Percentiles rank a stretch among this genome's conserved stretches.
These are phyloP conservation scores for Bauhinia variegata DNA, from an alignment of 306 rosid species.

Conservation along the genomic window DNA sequence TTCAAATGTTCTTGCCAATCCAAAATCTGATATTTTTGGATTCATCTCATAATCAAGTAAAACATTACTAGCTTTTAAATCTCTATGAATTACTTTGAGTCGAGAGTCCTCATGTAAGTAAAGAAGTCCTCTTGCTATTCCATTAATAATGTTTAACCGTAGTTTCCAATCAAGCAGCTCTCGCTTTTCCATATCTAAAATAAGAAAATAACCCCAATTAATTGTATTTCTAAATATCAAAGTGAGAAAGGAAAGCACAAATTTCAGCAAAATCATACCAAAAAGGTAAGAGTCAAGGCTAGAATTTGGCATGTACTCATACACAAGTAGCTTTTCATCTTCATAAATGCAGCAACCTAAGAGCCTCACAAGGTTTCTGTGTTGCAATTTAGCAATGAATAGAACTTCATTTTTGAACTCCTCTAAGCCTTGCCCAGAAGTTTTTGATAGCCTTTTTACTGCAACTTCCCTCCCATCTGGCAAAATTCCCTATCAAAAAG, in stretches of 20 bases:
- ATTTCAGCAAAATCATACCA: constrained; percentile 33
- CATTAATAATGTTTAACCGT: constrained; percentile 41
- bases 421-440: constrained; percentile 57
- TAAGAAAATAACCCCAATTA: neutral
- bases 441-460: constrained; percentile 56
- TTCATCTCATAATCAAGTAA: constrained; percentile 49
- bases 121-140: constrained; percentile 49
- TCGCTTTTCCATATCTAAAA: constrained; percentile 37
- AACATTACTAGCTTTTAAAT: constrained; percentile 53
- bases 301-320: constrained; percentile 58
- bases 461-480: constrained; percentile 57
- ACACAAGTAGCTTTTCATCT: constrained; percentile 61
- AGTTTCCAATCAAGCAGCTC: constrained; percentile 41
- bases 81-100: constrained; percentile 51
- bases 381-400: constrained; percentile 53
- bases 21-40: constrained; percentile 60
- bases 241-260: too few species aligned
- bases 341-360: constrained; percentile 55
- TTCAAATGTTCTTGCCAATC: constrained; percentile 47
- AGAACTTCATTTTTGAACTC: constrained; percentile 65
- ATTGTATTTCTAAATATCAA: too few species aligned
- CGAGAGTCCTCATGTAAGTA: constrained; percentile 58
- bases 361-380: constrained; percentile 63
- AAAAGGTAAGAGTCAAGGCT: constrained; percentile 56
- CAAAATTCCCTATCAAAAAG: constrained; percentile 48